These are phyloP conservation scores for Xerocomus alliaceus DNA, from an alignment of 1,284 basidiomycete genomes.

Conservation along the genomic window DNA sequence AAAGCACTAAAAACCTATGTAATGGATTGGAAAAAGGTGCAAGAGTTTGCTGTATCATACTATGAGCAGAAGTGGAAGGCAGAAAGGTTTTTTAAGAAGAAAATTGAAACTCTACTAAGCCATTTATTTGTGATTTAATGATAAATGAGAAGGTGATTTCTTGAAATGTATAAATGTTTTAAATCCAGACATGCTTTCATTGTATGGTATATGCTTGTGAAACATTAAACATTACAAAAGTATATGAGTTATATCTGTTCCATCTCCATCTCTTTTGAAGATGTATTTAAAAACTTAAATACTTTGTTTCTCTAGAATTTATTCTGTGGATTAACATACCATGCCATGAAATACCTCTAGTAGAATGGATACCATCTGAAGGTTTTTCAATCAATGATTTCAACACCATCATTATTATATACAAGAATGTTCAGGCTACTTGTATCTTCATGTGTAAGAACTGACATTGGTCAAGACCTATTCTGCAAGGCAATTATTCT, in stretches of 20 bases:
- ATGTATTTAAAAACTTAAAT: neutral
- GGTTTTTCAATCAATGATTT: constrained; percentile 11
- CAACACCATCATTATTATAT: neutral
- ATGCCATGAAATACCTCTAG: constrained; percentile 6
- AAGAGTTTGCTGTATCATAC: neutral
- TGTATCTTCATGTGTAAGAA: constrained; percentile 7
- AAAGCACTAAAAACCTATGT: neutral
- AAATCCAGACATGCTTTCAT: too few species aligned
- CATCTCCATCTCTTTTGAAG: neutral
- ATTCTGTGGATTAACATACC: neutral
- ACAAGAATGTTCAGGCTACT: constrained; percentile 6
- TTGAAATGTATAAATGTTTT: neutral
- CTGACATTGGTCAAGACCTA: constrained; percentile 4
- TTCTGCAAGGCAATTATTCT: constrained; percentile 2
- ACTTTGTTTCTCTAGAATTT: neutral
- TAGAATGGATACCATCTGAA: constrained; percentile 4
- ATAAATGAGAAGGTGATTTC: neutral
- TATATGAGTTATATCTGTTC: neutral
- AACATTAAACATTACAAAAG: neutral
- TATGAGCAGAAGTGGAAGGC: neutral
- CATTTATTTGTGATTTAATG: neutral
- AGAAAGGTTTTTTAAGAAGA: neutral
- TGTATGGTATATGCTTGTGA: too few species aligned
- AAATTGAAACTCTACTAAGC: neutral
- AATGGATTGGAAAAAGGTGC: neutral